Percentiles rank a stretch among this genome's conserved stretches.
Evolutionary conservation across 352 stramenopile species (phyloP).

Genomic region (Pythium brachiatum): DNA sequence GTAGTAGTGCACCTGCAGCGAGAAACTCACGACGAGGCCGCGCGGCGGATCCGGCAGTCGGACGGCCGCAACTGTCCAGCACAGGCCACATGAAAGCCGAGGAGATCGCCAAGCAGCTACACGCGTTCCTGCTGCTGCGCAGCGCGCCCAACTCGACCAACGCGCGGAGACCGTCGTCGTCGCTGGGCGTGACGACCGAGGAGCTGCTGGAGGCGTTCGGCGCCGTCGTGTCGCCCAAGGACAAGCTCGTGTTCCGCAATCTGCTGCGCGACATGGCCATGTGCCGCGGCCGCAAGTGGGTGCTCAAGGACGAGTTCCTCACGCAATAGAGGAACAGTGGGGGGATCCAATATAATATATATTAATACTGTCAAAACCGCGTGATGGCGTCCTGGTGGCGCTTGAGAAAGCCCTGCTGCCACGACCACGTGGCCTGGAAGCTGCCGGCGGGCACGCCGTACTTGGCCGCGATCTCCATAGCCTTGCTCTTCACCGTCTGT

Average conservation of each 20-base stretch:
- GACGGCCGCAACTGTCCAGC: slow-evolving; percentile 10
- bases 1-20: not conserved
- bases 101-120: slow-evolving; percentile 74
- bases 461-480: slow-evolving; percentile 36
- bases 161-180: slow-evolving; percentile 15
- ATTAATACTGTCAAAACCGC: slow-evolving; percentile 12
- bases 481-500: slow-evolving; percentile 31
- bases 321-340: not conserved
- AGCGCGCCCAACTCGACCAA: not conserved
- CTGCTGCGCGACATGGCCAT: slow-evolving; percentile 81
- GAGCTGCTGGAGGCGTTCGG: slow-evolving; percentile 88
- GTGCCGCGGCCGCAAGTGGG: slow-evolving; percentile 67
- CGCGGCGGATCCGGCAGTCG: not conserved
- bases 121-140: slow-evolving; percentile 70
- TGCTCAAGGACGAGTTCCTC: slow-evolving; percentile 60
- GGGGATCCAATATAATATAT: slow-evolving; percentile 2
- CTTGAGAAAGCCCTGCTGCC: slow-evolving; percentile 42
- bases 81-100: slow-evolving; percentile 42
- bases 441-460: slow-evolving; percentile 32
- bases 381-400: slow-evolving; percentile 31
- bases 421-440: slow-evolving; percentile 48
- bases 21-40: not conserved
- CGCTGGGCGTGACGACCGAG: slow-evolving; percentile 81
- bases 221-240: slow-evolving; percentile 76
- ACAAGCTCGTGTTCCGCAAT: slow-evolving; percentile 87